These are phyloP conservation scores for Coemansia sp. DNA, from an alignment of 192 early-diverging fungal genomes.

Conservation along the genomic window DNA sequence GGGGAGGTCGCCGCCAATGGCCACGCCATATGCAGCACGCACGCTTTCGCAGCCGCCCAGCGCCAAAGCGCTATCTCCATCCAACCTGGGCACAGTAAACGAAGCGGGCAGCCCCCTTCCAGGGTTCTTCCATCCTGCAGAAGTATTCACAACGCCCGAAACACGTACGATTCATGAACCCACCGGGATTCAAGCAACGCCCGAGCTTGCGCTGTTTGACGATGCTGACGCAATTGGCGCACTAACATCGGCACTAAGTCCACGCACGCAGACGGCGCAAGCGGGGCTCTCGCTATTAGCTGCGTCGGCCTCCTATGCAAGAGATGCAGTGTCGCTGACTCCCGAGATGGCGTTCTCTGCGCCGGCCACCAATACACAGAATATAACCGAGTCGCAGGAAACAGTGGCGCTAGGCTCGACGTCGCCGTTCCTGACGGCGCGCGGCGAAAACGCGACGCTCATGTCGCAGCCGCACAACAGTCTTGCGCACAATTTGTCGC, in stretches of 20 bases:
- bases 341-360: slow-evolving; percentile 21
- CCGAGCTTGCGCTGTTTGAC: slow-evolving; percentile 41
- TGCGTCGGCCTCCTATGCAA: slow-evolving; percentile 45
- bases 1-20: slow-evolving; percentile 7
- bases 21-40: neutral
- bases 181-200: slow-evolving; percentile 20
- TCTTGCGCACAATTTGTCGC: slow-evolving; percentile 42
- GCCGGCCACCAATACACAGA: slow-evolving; percentile 3
- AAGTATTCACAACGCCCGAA: slow-evolving; percentile 52
- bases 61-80: neutral
- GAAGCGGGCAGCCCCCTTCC: slow-evolving; percentile 18
- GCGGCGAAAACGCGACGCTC: slow-evolving; percentile 43
- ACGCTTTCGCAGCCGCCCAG: slow-evolving; percentile 7
- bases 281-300: slow-evolving; percentile 49
- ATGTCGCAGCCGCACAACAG: slow-evolving; percentile 59
- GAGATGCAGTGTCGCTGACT: slow-evolving; percentile 8
- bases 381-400: slow-evolving; percentile 4
- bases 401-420: slow-evolving; percentile 17
- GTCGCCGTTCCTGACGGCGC: slow-evolving; percentile 32
- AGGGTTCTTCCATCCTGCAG: slow-evolving; percentile 39
- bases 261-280: slow-evolving; percentile 52
- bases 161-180: slow-evolving; percentile 28
- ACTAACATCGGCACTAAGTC: slow-evolving; percentile 28
- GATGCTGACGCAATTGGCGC: slow-evolving; percentile 31
- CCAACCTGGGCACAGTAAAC: neutral